Evolutionary conservation across 2,329 filamentous ascomycete genomes (phyloP), one percentile per base, ranked within the genome.

Genomic region (Sclerotinia minor): DNA sequence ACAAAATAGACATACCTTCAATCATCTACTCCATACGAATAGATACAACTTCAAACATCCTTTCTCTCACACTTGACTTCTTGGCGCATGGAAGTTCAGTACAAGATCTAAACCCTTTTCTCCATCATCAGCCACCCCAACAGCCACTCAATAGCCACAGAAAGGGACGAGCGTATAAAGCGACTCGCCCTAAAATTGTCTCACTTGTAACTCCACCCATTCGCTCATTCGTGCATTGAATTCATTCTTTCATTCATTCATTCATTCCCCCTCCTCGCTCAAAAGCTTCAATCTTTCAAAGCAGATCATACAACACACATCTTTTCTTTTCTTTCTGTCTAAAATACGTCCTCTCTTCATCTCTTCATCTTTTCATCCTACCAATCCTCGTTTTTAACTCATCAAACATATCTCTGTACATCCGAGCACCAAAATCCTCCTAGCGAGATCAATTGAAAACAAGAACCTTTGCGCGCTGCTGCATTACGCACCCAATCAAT

Each of bases 141-240:
- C 9, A 38, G 35, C 35, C 54, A 57, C 54, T 9, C 35, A 35
- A 38, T 13, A 38, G 38, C 38, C 54, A 57, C 54, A 41, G 35
- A 57, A 57, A 24, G 54, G 54, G 11, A 57, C 54, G 35, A 26
- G 54, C 47, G 9, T 35, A 44, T 26, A 41, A n/a, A 57, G 32
- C 13, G 9, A 26, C n/a, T 52, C 54, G 41, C 54, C 54, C 35
- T 57, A 57, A 57, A 57, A n/a, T 26, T 57, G 54, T 57, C 54
- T 57, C 54, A 57, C n/a, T 17, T 54, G 11, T 21, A 6, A n/a
- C 32, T 38, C 32, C 53, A 38, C 53, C 53, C 15, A 32, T 38
- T 13, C 53, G 38, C 21, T 57, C 53, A 35, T 35, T 35, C 32
- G 32, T 35, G 2, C 32, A 15, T 29, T 11, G 29, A 26, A 29